These are phyloP conservation scores for Quaeritorhiza haematococci DNA, from an alignment of 371 early-diverging fungal genomes.

Conservation along the genomic window DNA sequence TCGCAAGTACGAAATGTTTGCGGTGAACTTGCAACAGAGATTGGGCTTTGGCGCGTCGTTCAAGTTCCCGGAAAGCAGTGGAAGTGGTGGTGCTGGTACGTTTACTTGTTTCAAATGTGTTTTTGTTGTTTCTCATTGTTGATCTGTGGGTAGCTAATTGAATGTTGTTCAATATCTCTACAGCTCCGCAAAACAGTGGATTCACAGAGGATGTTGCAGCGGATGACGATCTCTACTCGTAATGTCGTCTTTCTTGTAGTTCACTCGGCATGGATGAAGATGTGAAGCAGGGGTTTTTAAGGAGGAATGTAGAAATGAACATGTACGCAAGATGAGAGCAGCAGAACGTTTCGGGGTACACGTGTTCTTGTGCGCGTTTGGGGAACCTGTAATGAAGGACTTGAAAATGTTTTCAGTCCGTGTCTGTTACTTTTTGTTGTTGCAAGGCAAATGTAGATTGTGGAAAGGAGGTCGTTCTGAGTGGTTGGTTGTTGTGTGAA, in stretches of 20 bases:
- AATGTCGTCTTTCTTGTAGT: no score
- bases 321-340: no score
- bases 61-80: slow-evolving; percentile 87
- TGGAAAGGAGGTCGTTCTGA: no score
- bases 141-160: background rate
- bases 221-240: slow-evolving; percentile 66
- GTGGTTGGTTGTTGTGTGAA: no score
- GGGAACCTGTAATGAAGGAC: no score
- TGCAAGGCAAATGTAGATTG: no score
- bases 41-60: slow-evolving; percentile 82
- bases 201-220: slow-evolving; percentile 45
- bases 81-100: slow-evolving; percentile 39
- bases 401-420: no score
- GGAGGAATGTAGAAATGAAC: background rate
- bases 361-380: no score
- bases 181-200: slow-evolving; percentile 20
- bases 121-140: slow-evolving; percentile 4
- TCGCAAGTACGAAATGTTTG: slow-evolving; percentile 98
- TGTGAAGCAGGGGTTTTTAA: background rate
- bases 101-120: background rate
- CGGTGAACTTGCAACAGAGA: slow-evolving; percentile 91
- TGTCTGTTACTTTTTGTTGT: no score
- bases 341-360: no score
- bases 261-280: no score
- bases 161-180: background rate